Conservation (phyloP, 2,329 filamentous ascomycete species). For the Chrysoporthe deuterocubensis region DNA sequence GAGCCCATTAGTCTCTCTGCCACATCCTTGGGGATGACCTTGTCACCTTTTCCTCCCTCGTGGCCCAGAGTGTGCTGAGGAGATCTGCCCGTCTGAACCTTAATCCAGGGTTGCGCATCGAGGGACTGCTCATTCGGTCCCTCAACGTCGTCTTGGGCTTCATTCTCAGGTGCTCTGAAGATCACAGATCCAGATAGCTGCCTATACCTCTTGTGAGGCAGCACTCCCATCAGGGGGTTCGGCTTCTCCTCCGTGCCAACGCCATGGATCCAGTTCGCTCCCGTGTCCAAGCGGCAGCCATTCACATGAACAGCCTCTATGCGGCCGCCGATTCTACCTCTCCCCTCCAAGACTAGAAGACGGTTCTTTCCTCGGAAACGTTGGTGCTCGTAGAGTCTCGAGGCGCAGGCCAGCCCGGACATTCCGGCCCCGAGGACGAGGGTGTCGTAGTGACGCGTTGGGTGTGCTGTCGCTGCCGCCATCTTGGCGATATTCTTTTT, state of each 20-base stretch:
- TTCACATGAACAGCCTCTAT: constrained; percentile 18
- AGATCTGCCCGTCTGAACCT: background rate
- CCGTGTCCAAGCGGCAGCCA: constrained; percentile 21
- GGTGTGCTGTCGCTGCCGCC: constrained; percentile 10
- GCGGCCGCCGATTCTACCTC: constrained; percentile 16
- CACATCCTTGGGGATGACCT: constrained; percentile 4
- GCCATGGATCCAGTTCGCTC: constrained; percentile 23
- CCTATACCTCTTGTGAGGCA: constrained; percentile 13
- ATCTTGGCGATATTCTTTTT: background rate
- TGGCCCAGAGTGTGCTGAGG: background rate
- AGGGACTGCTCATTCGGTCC: background rate
- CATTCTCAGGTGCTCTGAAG: constrained; percentile 3
- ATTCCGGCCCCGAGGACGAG: constrained; percentile 21
- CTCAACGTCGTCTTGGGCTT: background rate
- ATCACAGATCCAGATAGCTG: constrained; percentile 19
- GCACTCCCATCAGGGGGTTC: constrained; percentile 14
- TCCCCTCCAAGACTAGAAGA: constrained; percentile 17
- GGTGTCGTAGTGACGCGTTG: constrained; percentile 11
- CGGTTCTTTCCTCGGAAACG: constrained; percentile 3
- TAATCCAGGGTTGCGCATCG: constrained; percentile 9
- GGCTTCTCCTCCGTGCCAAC: constrained; percentile 17
- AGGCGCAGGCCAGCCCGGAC: constrained; percentile 19
- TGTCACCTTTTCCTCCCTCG: background rate
- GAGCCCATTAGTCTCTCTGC: constrained; percentile 13
- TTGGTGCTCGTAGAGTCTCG: constrained; percentile 16